phyloP scores from a whole-genome alignment of 805 yeast genomes.

The Sugiyamaella smithiae region DNA sequence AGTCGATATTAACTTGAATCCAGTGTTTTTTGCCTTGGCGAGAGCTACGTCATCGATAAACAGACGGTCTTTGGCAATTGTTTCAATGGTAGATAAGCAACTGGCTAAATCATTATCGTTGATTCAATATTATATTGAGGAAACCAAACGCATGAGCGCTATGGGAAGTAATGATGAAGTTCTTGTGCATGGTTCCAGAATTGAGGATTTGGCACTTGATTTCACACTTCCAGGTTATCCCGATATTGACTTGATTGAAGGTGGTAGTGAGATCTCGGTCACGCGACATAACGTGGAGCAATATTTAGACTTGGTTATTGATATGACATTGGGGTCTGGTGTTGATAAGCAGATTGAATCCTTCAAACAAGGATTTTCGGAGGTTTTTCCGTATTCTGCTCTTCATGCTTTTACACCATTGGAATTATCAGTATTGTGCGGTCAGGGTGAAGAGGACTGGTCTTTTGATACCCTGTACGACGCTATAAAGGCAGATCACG shows the following conservation, averaged over 20 bases:
- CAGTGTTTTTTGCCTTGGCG: conserved; percentile 60
- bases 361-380: conserved; percentile 77
- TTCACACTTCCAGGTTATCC: conserved; percentile 79
- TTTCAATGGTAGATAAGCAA: conserved; percentile 54
- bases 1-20: conserved; percentile 75
- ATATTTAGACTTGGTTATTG: conserved; percentile 57
- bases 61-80: conserved; percentile 35
- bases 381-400: conserved; percentile 75
- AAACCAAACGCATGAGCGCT: conserved; percentile 6
- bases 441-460: conserved; percentile 88
- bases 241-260: conserved; percentile 51
- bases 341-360: conserved; percentile 60
- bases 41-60: conserved; percentile 20
- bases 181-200: conserved; percentile 38
- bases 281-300: conserved; percentile 51
- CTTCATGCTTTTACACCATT: conserved; percentile 66
- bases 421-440: conserved; percentile 72
- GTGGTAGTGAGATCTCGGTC: conserved; percentile 54
- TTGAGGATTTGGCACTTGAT: conserved; percentile 56
- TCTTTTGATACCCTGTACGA: conserved; percentile 47
- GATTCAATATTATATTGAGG: conserved; percentile 44
- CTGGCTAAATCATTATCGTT: conserved; percentile 57
- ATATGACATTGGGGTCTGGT: conserved; percentile 61
- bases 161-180: conserved; percentile 9
- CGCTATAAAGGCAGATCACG: conserved; percentile 82